Evolutionary conservation across 2,329 filamentous ascomycete species (phyloP).

Genomic region (Nemania sp.): DNA sequence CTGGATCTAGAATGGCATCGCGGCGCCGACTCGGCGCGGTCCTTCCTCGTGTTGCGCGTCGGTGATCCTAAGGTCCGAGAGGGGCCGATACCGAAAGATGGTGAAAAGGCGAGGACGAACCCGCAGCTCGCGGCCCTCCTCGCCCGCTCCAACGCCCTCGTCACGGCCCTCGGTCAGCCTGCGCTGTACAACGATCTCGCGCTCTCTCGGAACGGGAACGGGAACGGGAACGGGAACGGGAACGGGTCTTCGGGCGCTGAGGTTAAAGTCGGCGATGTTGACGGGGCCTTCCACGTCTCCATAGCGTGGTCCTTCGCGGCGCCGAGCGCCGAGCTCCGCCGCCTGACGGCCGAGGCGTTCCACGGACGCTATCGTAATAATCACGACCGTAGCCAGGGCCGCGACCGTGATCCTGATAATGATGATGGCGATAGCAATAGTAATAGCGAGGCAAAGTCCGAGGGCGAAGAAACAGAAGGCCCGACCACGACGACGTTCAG

Average conservation of each 20-base stretch:
- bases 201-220: slow-evolving; percentile 19
- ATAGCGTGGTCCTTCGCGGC: slow-evolving; percentile 78
- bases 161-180: slow-evolving; percentile 66
- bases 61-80: slow-evolving; percentile 16
- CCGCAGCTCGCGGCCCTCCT: slow-evolving; percentile 67
- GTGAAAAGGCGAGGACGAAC: slow-evolving; percentile 38
- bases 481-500: neutral
- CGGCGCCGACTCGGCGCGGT: slow-evolving; percentile 66
- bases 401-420: neutral
- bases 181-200: slow-evolving; percentile 66
- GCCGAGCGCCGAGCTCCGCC: slow-evolving; percentile 51
- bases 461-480: too few species aligned
- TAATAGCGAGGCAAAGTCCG: neutral
- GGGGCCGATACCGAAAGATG: too few species aligned
- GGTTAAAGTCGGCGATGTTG: neutral
- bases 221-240: neutral
- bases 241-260: neutral
- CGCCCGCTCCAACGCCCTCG: slow-evolving; percentile 66
- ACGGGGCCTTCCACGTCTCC: slow-evolving; percentile 78
- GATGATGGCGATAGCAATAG: neutral
- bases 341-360: slow-evolving; percentile 43
- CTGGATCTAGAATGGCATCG: slow-evolving; percentile 53
- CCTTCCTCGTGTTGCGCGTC: slow-evolving; percentile 83
- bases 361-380: neutral
- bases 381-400: neutral